phyloP scores from a whole-genome alignment of 148 eudicot species.

The Rhododendron simsii region DNA sequence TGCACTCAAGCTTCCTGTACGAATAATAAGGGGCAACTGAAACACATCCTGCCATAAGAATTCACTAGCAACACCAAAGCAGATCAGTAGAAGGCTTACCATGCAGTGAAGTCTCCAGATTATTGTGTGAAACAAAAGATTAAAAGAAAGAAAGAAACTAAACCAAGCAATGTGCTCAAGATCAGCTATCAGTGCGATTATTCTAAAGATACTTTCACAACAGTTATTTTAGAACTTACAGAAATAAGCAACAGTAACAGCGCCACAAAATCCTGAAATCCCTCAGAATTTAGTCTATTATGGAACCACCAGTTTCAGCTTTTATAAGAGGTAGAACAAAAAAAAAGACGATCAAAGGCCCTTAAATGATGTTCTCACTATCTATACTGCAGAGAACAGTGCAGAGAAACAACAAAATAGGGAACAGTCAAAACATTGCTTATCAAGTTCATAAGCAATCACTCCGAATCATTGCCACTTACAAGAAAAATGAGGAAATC shows the following conservation, averaged over 20 bases:
- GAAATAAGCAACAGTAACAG: not conserved
- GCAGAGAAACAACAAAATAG: slow-evolving; percentile 1
- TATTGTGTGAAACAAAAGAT: not conserved
- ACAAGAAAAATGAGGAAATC: not conserved
- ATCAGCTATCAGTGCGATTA: not conserved
- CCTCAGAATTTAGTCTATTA: not conserved
- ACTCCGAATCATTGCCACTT: not conserved
- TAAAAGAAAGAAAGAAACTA: not conserved
- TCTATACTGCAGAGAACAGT: not conserved
- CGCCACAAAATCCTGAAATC: not conserved
- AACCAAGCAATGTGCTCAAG: not conserved
- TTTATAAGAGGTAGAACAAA: not conserved
- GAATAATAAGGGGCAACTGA: not conserved
- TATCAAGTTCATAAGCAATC: not conserved
- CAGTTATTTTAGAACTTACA: not conserved
- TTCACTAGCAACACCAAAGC: not conserved
- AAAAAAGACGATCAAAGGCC: not conserved
- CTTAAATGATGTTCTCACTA: not conserved
- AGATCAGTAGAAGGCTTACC: not conserved
- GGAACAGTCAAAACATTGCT: not conserved
- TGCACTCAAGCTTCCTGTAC: not conserved
- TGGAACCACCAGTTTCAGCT: not conserved
- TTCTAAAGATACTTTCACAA: not conserved
- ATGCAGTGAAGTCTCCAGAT: not conserved
- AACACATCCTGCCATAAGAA: not conserved